phyloP scores from a whole-genome alignment of 495 filamentous ascomycete genomes.

The Chaetomium cochliodes region DNA sequence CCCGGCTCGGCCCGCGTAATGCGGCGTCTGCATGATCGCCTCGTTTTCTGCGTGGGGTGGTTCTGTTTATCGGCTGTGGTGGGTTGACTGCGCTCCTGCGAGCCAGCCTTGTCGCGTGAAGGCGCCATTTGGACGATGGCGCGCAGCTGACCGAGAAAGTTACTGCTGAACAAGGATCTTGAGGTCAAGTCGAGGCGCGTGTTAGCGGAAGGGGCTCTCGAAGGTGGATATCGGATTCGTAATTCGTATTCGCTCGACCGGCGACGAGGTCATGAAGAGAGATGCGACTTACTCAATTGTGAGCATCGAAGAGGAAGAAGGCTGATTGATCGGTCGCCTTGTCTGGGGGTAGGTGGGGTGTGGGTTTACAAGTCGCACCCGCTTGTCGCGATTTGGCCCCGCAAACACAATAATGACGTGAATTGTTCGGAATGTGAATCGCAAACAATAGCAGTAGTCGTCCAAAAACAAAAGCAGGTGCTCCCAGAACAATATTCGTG shows the following conservation, averaged over 20 bases:
- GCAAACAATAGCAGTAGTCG: background rate
- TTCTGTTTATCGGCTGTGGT: conserved; percentile 1
- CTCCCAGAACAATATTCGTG: background rate
- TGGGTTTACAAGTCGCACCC: conserved; percentile 4
- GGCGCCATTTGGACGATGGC: conserved; percentile 36
- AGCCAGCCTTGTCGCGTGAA: conserved; percentile 22
- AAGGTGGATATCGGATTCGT: background rate
- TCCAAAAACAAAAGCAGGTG: background rate
- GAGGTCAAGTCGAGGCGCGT: conserved; percentile 14
- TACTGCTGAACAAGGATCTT: conserved; percentile 37
- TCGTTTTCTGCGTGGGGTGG: conserved; percentile 5
- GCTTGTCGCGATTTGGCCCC: conserved; percentile 24
- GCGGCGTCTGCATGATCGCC: conserved; percentile 15
- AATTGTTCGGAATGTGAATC: background rate
- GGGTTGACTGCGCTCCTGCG: conserved; percentile 17
- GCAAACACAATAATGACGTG: conserved; percentile 7
- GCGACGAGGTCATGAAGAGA: background rate
- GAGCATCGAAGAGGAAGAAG: conserved; percentile 31
- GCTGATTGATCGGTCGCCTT: conserved; percentile 16
- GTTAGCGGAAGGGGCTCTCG: conserved; percentile 13
- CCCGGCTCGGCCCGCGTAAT: conserved; percentile 40
- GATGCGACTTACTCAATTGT: conserved; percentile 35
- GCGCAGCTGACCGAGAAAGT: conserved; percentile 37
- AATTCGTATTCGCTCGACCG: conserved; percentile 5
- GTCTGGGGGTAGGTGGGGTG: conserved; percentile 12